A percentile compares a stretch with the other conserved stretches of the same genome.
These are phyloP conservation scores for Aspergillus pseudotamarii DNA, from an alignment of 2,329 filamentous ascomycete species.

Conservation along the genomic window DNA sequence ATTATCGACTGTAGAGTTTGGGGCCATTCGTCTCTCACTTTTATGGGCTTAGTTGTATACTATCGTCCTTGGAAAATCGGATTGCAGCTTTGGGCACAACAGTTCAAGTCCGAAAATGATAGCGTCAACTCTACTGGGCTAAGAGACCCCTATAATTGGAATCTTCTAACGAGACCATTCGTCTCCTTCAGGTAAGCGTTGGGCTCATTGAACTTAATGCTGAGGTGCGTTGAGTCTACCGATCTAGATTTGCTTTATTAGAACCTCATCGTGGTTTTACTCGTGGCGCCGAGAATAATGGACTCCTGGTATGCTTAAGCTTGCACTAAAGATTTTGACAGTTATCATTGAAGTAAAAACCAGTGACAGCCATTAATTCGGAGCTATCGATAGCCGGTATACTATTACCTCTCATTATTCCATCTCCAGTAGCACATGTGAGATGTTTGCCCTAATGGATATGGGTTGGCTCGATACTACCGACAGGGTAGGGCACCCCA, in stretches of 20 bases:
- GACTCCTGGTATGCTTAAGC: not conserved
- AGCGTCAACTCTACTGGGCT: not conserved
- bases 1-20: slow-evolving; percentile 10
- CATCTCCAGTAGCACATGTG: not conserved
- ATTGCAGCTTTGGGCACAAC: not conserved
- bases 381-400: not conserved
- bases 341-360: not conserved
- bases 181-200: not conserved
- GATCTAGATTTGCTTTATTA: not conserved
- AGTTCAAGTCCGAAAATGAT: not conserved
- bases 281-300: not conserved
- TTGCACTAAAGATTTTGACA: no score
- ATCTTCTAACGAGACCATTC: not conserved
- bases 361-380: not conserved
- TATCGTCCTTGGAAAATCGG: no score
- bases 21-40: not conserved
- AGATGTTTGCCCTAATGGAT: not conserved
- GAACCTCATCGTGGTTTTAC: not conserved
- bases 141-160: not conserved
- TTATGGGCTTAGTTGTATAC: not conserved
- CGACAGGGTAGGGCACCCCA: no score
- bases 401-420: not conserved
- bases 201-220: not conserved
- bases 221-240: not conserved
- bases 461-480: not conserved